Base-by-base conservation (phyloP, 73 alveolate genomes). In the Blepharisma japonicum region DNA sequence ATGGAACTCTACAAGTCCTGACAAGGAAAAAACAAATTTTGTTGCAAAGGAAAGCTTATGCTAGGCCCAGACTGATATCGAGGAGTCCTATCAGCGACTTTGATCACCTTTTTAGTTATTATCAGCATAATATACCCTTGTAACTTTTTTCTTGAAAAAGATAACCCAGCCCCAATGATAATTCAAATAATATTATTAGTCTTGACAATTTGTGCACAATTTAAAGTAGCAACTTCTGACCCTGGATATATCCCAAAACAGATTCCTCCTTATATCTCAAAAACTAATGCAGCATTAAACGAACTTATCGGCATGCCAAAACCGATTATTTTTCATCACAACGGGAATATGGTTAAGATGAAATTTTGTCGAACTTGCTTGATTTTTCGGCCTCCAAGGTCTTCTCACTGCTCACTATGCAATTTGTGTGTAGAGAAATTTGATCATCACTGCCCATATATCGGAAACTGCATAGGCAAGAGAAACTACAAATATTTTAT, bases 371-470 rank as follows among this genome's bases (percentile, higher is more conserved):
- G 32, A 0, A 39, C 79, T 39, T 70, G 86, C 71, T 38, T 45
- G 20, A 32, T 79, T 18, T 79, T 39, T 45, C 21, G 86, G 8
- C 86, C 86, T 27, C 86, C 86, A 0, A 61, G 86, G 32, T 21
- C 83, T 7, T 67, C 83, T 5, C 86, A 79, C 27, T 79, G 86
- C 27, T 55, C 86, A 5, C 61, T 79, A 18, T 79, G 86, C 61
- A 84, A 79, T 68, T 32, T 70, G 21, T 79, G 86, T 6, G 79
- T 71, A 14, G 86, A 79, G 32, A 7, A 48, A 67, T 68, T 68
- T 27, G 86, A 79, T 46, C 86, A 79, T 79, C 86, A 79, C 38
- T 79, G 86, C 71, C 86, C 86, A 6, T 79, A 84, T 84, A 45
- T 79, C 8, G 81, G 81, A 11, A 79, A 67, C n/a, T 79, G 86